Conservation (phyloP, 805 yeast species). For the Isabelozyma rhagii region DNA sequence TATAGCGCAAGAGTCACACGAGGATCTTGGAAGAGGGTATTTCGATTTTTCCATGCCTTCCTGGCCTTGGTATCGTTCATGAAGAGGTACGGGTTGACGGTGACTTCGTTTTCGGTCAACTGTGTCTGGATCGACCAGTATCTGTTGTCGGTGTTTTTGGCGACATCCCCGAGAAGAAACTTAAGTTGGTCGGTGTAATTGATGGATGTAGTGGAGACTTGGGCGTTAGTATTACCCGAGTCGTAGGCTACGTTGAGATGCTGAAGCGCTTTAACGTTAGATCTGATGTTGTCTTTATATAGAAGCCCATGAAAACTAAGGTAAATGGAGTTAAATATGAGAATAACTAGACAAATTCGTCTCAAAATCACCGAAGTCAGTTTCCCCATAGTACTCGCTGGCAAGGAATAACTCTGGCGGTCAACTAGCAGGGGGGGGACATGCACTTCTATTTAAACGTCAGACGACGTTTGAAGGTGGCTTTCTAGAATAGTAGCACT, state of each 20-base stretch:
- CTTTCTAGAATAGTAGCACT: too few relatives aligned
- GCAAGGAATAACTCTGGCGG: too few relatives aligned
- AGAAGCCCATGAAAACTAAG: not conserved
- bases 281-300: not conserved
- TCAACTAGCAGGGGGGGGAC: too few relatives aligned
- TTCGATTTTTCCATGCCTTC: slow-evolving; percentile 10
- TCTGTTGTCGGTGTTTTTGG: slow-evolving; percentile 9
- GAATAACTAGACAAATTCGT: too few relatives aligned
- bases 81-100: slow-evolving; percentile 11
- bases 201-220: not conserved
- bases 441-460: too few relatives aligned
- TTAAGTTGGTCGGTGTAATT: slow-evolving; percentile 4
- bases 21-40: slow-evolving; percentile 16
- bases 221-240: not conserved
- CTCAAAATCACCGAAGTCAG: too few relatives aligned
- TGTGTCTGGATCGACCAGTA: slow-evolving; percentile 24
- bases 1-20: slow-evolving; percentile 18
- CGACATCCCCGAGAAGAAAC: slow-evolving; percentile 12
- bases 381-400: too few relatives aligned
- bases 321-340: not conserved
- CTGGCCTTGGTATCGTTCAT: slow-evolving; percentile 7
- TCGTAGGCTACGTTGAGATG: not conserved
- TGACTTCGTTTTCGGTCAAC: slow-evolving; percentile 11
- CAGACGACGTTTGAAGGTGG: too few relatives aligned
- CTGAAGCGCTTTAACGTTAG: not conserved